phyloP scores from a whole-genome alignment of 1,139 yeast genomes.

The Blastobotrys apis region DNA sequence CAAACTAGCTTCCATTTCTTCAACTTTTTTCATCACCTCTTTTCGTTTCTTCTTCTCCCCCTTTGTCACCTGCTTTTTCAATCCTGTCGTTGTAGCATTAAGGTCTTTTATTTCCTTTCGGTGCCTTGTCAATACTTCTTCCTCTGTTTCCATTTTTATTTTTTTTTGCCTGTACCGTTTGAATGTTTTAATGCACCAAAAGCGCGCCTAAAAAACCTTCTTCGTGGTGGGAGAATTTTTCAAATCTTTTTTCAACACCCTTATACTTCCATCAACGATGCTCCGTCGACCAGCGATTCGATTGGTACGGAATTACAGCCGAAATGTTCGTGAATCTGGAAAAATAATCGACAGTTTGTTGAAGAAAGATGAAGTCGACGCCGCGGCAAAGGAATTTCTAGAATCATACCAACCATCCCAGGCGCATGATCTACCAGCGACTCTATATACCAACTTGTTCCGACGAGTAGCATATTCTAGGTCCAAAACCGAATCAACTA shows the following conservation, averaged over 20 bases:
- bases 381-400: conserved; percentile 10
- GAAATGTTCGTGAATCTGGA: neutral
- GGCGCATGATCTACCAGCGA: conserved; percentile 1
- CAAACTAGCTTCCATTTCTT: conserved; percentile 53
- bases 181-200: no score
- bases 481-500: conserved; percentile 6
- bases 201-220: no score
- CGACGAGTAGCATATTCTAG: conserved; percentile 6
- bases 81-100: conserved; percentile 59
- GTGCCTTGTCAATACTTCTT: conserved; percentile 59
- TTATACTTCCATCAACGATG: no score
- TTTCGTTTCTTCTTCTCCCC: conserved; percentile 61
- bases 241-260: no score
- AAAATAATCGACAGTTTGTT: no score
- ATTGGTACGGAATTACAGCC: no score
- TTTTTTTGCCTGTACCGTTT: no score
- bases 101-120: conserved; percentile 65
- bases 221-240: no score
- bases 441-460: conserved; percentile 7
- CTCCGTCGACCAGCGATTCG: no score
- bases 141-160: conserved; percentile 38
- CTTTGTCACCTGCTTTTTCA: conserved; percentile 81
- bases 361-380: conserved; percentile 3
- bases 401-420: conserved; percentile 8
- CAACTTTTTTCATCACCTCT: conserved; percentile 51